Evolutionary conservation across 768 basidiomycete species (phyloP).

Genomic region (Russula abietina): DNA sequence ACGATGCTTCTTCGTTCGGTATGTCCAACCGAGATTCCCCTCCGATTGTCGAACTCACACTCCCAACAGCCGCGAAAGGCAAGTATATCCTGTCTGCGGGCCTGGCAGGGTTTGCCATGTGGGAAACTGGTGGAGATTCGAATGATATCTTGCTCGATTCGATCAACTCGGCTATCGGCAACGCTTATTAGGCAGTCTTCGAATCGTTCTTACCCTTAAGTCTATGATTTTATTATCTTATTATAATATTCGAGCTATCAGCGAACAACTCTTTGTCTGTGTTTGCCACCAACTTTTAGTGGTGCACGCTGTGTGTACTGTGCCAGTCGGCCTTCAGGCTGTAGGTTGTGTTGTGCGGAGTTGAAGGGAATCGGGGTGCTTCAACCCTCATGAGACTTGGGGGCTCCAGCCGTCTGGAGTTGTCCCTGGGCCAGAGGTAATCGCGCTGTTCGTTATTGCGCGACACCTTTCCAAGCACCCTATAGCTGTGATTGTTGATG

Average conservation of each 20-base stretch:
- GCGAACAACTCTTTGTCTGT: neutral
- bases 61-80: slow-evolving; percentile 38
- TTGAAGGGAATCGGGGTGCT: too few species aligned
- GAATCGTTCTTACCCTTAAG: neutral
- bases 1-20: slow-evolving; percentile 32
- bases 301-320: neutral
- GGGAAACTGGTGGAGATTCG: slow-evolving; percentile 41
- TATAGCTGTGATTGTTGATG: too few species aligned
- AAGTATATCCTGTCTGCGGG: slow-evolving; percentile 33
- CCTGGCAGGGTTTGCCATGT: slow-evolving; percentile 43
- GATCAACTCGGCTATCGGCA: slow-evolving; percentile 27
- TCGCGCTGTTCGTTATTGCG: too few species aligned
- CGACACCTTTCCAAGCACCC: too few species aligned
- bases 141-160: slow-evolving; percentile 33
- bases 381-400: too few species aligned
- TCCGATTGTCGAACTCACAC: neutral
- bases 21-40: neutral
- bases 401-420: too few species aligned
- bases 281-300: neutral
- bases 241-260: neutral
- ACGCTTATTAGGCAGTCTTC: neutral
- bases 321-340: neutral
- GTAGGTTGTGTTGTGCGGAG: neutral
- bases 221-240: too few species aligned
- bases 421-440: too few species aligned